Conservation (phyloP, 345 rosid species). For the Balakata baccata region DNA sequence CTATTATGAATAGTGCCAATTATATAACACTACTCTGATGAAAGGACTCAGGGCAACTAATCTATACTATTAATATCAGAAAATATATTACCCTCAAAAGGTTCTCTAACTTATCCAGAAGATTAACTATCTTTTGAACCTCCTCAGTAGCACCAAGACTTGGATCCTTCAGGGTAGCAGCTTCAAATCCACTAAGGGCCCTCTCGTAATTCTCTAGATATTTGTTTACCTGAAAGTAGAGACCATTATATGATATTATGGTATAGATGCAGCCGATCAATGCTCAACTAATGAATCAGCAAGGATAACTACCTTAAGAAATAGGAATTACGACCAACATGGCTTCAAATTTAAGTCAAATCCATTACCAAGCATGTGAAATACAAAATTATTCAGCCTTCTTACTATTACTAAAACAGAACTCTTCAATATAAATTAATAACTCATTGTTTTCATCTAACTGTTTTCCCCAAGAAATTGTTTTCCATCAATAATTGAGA, state of each 20-base stretch:
- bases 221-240: constrained; percentile 52
- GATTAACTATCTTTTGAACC: constrained; percentile 54
- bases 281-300: not conserved
- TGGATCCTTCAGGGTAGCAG: constrained; percentile 68
- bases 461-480: not conserved
- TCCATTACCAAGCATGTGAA: not conserved
- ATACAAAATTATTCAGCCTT: not conserved
- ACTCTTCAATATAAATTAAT: not conserved
- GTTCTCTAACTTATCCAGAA: constrained; percentile 56
- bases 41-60: not conserved
- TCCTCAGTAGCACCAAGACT: constrained; percentile 58
- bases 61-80: not conserved
- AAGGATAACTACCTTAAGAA: constrained; percentile 6
- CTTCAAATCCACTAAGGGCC: constrained; percentile 70
- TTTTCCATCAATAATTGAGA: not conserved
- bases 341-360: not conserved
- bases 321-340: not conserved
- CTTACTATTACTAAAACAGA: not conserved
- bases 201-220: constrained; percentile 75
- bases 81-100: constrained; percentile 44
- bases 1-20: not conserved
- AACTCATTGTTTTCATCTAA: not conserved
- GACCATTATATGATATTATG: constrained; percentile 4
- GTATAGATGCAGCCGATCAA: constrained; percentile 3
- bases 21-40: not conserved